These are phyloP conservation scores for Ceratobasidium sp. DNA, from an alignment of 1,284 basidiomycete species.

Conservation along the genomic window DNA sequence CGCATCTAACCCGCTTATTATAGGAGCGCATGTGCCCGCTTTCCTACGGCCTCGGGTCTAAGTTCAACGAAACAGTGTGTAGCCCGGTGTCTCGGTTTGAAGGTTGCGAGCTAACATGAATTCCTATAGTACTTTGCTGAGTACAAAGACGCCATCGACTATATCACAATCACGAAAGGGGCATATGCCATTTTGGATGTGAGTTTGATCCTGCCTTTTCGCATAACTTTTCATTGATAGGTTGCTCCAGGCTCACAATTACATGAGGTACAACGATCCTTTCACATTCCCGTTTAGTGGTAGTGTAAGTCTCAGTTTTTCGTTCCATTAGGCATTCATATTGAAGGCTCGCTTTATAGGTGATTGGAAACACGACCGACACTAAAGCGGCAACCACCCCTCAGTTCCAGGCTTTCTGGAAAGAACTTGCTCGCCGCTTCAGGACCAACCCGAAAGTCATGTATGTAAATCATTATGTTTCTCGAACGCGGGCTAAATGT, in stretches of 20 bases:
- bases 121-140: constrained; percentile 60
- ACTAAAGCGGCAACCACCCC: constrained; percentile 62
- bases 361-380: constrained; percentile 63
- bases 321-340: background rate
- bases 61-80: constrained; percentile 63
- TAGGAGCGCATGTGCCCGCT: constrained; percentile 63
- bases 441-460: constrained; percentile 49
- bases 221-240: background rate
- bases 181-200: constrained; percentile 62
- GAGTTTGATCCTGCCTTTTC: background rate
- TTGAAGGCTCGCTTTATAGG: constrained; percentile 51
- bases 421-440: constrained; percentile 51
- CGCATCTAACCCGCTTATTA: background rate
- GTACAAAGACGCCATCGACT: constrained; percentile 62
- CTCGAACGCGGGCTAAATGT: background rate
- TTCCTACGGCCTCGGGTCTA: constrained; percentile 60
- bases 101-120: constrained; percentile 8
- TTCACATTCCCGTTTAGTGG: constrained; percentile 62
- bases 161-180: constrained; percentile 61
- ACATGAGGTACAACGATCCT: constrained; percentile 64
- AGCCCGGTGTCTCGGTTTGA: background rate
- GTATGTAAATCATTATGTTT: background rate
- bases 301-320: constrained; percentile 56
- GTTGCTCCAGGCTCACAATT: constrained; percentile 60
- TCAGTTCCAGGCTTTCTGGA: constrained; percentile 52